Percentiles rank a stretch among this genome's conserved stretches.
phyloP scores from a whole-genome alignment of 768 basidiomycete genomes.

The Tricholoma sp. region DNA sequence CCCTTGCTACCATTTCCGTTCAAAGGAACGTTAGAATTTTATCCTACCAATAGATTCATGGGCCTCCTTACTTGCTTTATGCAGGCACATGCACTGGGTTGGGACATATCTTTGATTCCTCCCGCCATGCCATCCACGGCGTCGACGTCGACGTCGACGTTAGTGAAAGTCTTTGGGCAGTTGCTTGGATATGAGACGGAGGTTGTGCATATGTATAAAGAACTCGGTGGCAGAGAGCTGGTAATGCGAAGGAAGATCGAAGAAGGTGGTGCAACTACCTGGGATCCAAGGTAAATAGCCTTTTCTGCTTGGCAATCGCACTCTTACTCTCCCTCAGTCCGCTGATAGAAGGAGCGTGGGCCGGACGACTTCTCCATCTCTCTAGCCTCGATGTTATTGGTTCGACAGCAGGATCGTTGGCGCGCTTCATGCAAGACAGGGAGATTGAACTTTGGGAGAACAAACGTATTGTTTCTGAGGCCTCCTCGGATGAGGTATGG shows the following conservation, averaged over 20 bases:
- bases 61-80: conserved; percentile 54
- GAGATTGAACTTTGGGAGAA: conserved; percentile 64
- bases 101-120: conserved; percentile 62
- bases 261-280: conserved; percentile 51
- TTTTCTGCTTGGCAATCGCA: background rate
- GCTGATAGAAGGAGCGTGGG: conserved; percentile 54
- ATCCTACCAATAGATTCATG: conserved; percentile 45
- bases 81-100: conserved; percentile 59
- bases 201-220: conserved; percentile 62
- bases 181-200: conserved; percentile 58
- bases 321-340: conserved; percentile 2
- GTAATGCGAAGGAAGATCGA: conserved; percentile 56
- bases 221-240: conserved; percentile 62
- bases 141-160: conserved; percentile 53
- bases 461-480: conserved; percentile 50
- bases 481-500: conserved; percentile 39
- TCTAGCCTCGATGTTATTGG: conserved; percentile 62
- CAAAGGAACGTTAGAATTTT: conserved; percentile 32
- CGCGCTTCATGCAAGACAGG: conserved; percentile 54
- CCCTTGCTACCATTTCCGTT: conserved; percentile 44
- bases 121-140: conserved; percentile 54
- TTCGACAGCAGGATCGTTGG: conserved; percentile 57
- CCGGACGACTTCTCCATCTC: conserved; percentile 52
- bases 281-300: conserved; percentile 51
- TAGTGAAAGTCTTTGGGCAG: conserved; percentile 51